A percentile compares a stretch with the other conserved stretches of the same genome.
These are phyloP conservation scores for Phytophthora litchii DNA, from an alignment of 352 stramenopile genomes.

Conservation along the genomic window DNA sequence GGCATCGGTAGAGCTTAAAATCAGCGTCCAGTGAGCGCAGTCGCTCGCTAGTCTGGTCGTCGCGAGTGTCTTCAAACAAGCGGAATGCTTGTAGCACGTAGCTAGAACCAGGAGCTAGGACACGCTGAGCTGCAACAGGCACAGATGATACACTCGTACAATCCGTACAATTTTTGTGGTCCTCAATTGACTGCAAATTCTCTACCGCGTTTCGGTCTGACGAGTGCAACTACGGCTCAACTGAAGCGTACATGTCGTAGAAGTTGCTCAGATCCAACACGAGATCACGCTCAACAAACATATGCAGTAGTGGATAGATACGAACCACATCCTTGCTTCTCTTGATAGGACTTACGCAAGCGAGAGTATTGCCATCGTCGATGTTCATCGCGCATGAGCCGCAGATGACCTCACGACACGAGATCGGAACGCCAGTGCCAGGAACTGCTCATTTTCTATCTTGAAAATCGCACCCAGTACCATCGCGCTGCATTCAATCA, in stretches of 20 bases:
- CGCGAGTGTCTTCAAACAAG: constrained; percentile 98
- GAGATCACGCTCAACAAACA: constrained; percentile 99
- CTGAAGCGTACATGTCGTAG: constrained; percentile 97
- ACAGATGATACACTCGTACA: constrained; percentile 99
- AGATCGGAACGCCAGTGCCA: constrained; percentile 97
- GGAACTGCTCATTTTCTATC: constrained; percentile 99
- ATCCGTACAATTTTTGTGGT: constrained; percentile 99
- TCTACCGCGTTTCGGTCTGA: constrained; percentile 87
- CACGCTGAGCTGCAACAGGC: constrained; percentile 98
- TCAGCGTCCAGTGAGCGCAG: constrained; percentile 95
- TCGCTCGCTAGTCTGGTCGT: constrained; percentile 95
- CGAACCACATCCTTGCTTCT: constrained; percentile 92
- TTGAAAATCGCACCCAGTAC: constrained; percentile 99
- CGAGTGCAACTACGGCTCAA: constrained; percentile 98
- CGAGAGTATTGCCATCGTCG: constrained; percentile 97
- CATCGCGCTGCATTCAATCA: constrained; percentile 98
- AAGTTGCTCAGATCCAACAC: constrained; percentile 99
- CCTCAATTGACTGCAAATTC: constrained; percentile 90
- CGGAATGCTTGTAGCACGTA: constrained; percentile 91
- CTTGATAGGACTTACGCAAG: constrained; percentile 97
- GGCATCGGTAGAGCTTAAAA: constrained; percentile 98
- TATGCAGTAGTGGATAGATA: constrained; percentile 99
- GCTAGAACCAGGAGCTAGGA: constrained; percentile 99
- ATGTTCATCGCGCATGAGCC: constrained; percentile 99
- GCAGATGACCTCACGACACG: constrained; percentile 99